These are phyloP conservation scores for Chaetoscypha palmicola DNA, from an alignment of 2,329 filamentous ascomycete genomes.

Conservation along the genomic window DNA sequence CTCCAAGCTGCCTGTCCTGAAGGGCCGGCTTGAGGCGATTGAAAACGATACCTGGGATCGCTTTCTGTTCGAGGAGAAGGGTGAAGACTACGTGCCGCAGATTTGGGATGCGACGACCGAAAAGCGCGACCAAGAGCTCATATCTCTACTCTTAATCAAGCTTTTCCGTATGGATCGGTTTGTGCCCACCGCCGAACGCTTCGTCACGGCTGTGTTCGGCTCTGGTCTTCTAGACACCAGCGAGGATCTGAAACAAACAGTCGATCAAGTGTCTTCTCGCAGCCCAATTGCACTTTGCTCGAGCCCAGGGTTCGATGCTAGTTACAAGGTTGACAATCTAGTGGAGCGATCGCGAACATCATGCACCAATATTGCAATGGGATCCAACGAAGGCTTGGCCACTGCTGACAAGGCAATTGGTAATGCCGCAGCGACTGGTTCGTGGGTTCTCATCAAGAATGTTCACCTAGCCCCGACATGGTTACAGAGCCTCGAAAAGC, in stretches of 20 bases:
- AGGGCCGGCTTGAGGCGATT: slow-evolving; percentile 59
- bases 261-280: slow-evolving; percentile 74
- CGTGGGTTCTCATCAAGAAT: slow-evolving; percentile 98
- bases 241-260: slow-evolving; percentile 79
- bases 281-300: slow-evolving; percentile 89
- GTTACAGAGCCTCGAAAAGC: slow-evolving; percentile 95
- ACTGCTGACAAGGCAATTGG: slow-evolving; percentile 93
- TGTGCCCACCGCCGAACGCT: slow-evolving; percentile 86
- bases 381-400: slow-evolving; percentile 87
- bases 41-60: slow-evolving; percentile 63
- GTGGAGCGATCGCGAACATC: slow-evolving; percentile 75
- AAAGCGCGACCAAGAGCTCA: slow-evolving; percentile 67
- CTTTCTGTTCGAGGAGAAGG: slow-evolving; percentile 80
- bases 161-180: slow-evolving; percentile 93
- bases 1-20: slow-evolving; percentile 64
- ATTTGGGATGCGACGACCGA: slow-evolving; percentile 62
- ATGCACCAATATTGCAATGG: slow-evolving; percentile 98
- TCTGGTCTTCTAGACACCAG: slow-evolving; percentile 72
- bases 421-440: slow-evolving; percentile 83
- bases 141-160: slow-evolving; percentile 85
- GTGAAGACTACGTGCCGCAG: slow-evolving; percentile 73
- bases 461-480: slow-evolving; percentile 93
- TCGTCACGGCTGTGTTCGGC: slow-evolving; percentile 81
- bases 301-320: slow-evolving; percentile 93
- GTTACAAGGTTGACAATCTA: slow-evolving; percentile 95